These are phyloP conservation scores for Fusarium siculi DNA, from an alignment of 2,329 filamentous ascomycete species.

Conservation along the genomic window DNA sequence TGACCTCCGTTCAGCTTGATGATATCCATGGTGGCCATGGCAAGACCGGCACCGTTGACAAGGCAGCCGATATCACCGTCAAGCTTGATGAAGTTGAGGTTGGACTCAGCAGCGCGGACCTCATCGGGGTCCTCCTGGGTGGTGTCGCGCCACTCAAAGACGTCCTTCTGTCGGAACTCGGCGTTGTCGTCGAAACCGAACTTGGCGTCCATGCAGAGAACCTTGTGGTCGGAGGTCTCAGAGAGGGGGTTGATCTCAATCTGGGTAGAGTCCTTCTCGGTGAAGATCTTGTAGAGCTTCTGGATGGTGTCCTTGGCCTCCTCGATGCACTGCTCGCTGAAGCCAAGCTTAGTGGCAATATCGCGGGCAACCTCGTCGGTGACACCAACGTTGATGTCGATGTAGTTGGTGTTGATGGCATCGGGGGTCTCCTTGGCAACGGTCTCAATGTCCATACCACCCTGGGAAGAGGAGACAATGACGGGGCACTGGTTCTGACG, in stretches of 20 bases:
- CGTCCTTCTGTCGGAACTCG: constrained; percentile 96
- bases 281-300: constrained; percentile 99
- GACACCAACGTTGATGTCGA: constrained; percentile 94
- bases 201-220: constrained; percentile 99
- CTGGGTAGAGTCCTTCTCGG: constrained; percentile 97
- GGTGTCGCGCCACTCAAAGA: constrained; percentile 93
- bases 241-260: constrained; percentile 99
- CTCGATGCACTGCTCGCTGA: constrained; percentile 97
- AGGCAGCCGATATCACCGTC: constrained; percentile 99
- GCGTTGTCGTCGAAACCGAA: constrained; percentile 99
- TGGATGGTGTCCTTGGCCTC: constrained; percentile 96
- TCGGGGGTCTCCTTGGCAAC: constrained; percentile 98
- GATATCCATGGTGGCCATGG: constrained; percentile 99
- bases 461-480: constrained; percentile 97
- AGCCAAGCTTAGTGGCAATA: constrained; percentile 92
- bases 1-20: constrained; percentile 98
- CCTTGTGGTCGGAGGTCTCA: constrained; percentile 97
- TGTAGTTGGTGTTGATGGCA: constrained; percentile 91
- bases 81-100: constrained; percentile 99
- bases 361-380: constrained; percentile 93
- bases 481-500: constrained; percentile 89
- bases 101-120: constrained; percentile 93
- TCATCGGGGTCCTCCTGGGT: constrained; percentile 97
- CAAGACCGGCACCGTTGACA: constrained; percentile 98
- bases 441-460: constrained; percentile 98